Conservation (phyloP, 2,329 filamentous ascomycete genomes). For the Talaromyces amestolkiae region DNA sequence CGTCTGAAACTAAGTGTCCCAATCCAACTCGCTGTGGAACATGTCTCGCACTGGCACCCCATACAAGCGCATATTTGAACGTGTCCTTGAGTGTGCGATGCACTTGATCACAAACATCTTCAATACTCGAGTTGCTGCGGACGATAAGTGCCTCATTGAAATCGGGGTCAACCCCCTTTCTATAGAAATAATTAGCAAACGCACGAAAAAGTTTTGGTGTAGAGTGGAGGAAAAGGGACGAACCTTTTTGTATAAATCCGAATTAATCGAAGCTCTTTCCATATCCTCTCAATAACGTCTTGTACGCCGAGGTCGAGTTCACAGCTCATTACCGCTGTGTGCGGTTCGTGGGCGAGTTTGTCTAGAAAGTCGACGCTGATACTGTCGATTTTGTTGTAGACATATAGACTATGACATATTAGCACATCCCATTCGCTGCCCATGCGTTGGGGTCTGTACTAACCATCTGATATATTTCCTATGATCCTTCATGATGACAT, state of each 20-base stretch:
- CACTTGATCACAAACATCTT: slow-evolving; percentile 95
- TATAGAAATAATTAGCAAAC: slow-evolving; percentile 28
- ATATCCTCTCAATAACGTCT: slow-evolving; percentile 92
- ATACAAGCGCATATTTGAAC: slow-evolving; percentile 97
- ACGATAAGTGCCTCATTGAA: slow-evolving; percentile 93
- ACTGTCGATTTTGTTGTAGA: slow-evolving; percentile 99
- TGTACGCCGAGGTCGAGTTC: slow-evolving; percentile 90
- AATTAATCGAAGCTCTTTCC: slow-evolving; percentile 87
- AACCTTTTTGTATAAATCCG: slow-evolving; percentile 86
- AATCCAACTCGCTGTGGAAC: slow-evolving; percentile 90
- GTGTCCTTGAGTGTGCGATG: slow-evolving; percentile 94
- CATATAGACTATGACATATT: slow-evolving; percentile 66
- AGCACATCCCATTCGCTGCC: background rate
- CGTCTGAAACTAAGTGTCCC: slow-evolving; percentile 70
- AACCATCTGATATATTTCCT: slow-evolving; percentile 87
- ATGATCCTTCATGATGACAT: slow-evolving; percentile 99
- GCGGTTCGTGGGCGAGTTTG: slow-evolving; percentile 82
- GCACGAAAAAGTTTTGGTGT: background rate
- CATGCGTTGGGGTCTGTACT: slow-evolving; percentile 7
- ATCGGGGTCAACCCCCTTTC: slow-evolving; percentile 85
- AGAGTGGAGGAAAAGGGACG: slow-evolving; percentile 1
- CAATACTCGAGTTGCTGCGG: slow-evolving; percentile 79
- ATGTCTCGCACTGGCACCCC: slow-evolving; percentile 94
- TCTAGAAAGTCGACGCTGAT: slow-evolving; percentile 92
- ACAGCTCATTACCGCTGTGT: slow-evolving; percentile 96